Conservation (phyloP, 2,329 filamentous ascomycete genomes). For the Monilinia fructicola region DNA sequence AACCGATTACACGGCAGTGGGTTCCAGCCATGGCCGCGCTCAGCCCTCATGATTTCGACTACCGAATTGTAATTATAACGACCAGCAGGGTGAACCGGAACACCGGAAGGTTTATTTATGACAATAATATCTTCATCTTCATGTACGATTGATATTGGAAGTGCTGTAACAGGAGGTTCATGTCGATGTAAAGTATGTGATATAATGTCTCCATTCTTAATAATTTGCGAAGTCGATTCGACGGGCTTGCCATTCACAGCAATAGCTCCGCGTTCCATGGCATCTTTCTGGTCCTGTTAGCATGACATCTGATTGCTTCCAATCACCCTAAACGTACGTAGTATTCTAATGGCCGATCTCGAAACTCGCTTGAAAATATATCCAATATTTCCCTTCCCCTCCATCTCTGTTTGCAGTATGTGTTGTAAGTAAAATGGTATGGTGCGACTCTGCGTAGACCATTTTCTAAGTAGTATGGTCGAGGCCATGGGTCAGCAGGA, state of each 20-base stretch:
- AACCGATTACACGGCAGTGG: constrained; percentile 83
- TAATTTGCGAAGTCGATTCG: constrained; percentile 61
- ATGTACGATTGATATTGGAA: constrained; percentile 78
- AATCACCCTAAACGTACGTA: constrained; percentile 58
- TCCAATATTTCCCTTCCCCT: constrained; percentile 77
- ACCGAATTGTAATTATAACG: constrained; percentile 96
- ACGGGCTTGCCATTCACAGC: constrained; percentile 74
- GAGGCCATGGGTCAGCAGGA: constrained; percentile 55
- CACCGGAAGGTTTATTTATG: constrained; percentile 92
- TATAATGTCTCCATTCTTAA: constrained; percentile 88
- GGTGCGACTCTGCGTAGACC: constrained; percentile 80
- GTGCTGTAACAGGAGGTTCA: constrained; percentile 85
- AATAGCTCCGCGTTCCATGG: constrained; percentile 78
- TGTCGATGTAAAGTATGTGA: constrained; percentile 94
- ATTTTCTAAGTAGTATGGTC: constrained; percentile 80
- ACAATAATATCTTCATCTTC: constrained; percentile 93
- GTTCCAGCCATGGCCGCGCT: constrained; percentile 57
- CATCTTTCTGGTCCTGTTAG: constrained; percentile 55
- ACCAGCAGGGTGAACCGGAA: constrained; percentile 92
- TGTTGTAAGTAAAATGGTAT: constrained; percentile 94
- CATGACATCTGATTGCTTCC: background rate
- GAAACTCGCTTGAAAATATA: constrained; percentile 88
- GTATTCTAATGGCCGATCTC: constrained; percentile 82
- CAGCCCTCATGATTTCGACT: constrained; percentile 86
- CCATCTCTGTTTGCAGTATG: constrained; percentile 93